Conservation (phyloP, 106 monocot species). For the Xerophyta viscosa region DNA sequence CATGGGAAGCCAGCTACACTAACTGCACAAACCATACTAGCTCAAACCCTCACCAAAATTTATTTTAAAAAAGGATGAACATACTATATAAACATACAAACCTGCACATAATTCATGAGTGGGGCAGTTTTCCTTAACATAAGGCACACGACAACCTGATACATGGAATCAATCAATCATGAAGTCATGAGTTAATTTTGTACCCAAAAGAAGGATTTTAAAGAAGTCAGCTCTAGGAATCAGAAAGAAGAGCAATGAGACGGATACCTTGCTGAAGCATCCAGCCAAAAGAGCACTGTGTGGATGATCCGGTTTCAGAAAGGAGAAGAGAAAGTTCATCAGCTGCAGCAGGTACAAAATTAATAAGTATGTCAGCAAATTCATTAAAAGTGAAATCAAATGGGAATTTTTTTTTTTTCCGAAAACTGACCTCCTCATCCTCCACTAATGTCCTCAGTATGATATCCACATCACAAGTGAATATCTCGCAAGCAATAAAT, state of each 20-base stretch:
- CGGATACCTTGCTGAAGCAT: slow-evolving; percentile 72
- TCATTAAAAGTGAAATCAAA: background rate
- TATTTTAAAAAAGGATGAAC: background rate
- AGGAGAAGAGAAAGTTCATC: slow-evolving; percentile 48
- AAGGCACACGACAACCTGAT: slow-evolving; percentile 77
- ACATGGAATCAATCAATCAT: background rate
- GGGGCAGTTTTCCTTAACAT: slow-evolving; percentile 51
- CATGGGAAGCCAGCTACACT: too few species aligned
- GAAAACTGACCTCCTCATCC: slow-evolving; percentile 51
- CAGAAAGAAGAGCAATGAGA: background rate
- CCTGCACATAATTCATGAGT: slow-evolving; percentile 73
- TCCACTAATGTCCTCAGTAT: slow-evolving; percentile 69
- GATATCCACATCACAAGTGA: slow-evolving; percentile 65
- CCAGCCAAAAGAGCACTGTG: slow-evolving; percentile 62
- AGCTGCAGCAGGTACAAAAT: slow-evolving; percentile 46
- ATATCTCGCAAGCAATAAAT: slow-evolving; percentile 90
- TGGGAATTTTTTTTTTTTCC: background rate
- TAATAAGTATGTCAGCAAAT: slow-evolving; percentile 1
- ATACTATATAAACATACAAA: slow-evolving; percentile 20
- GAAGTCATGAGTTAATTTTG: background rate
- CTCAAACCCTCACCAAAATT: background rate
- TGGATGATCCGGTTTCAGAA: slow-evolving; percentile 56
- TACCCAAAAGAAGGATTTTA: background rate
- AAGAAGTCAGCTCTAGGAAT: background rate
- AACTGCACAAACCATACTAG: background rate